Percentiles rank a stretch among this genome's conserved stretches.
phyloP scores from a whole-genome alignment of 2,329 filamentous ascomycete species.

The Allantophomopsis cytisporea region DNA sequence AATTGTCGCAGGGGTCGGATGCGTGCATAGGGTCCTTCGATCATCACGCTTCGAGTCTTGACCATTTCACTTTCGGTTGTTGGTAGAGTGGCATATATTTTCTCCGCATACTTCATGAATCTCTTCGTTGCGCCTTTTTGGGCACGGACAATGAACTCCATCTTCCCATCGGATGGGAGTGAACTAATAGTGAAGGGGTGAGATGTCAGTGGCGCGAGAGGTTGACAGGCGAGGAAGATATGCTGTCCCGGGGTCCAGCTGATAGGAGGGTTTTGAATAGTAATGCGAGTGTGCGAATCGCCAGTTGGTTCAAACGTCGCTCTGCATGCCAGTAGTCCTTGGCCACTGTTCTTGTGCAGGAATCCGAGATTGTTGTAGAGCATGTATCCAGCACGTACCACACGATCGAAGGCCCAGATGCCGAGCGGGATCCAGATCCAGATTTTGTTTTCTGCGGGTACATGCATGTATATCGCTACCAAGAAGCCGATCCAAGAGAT shows the following conservation, averaged over 20 bases:
- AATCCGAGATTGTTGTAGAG: conserved; percentile 25
- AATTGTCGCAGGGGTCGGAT: conserved; percentile 40
- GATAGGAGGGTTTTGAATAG: conserved; percentile 37
- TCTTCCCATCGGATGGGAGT: conserved; percentile 35
- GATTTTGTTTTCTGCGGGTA: conserved; percentile 24
- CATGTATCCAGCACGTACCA: conserved; percentile 20
- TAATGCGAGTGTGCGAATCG: conserved; percentile 40
- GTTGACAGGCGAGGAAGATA: conserved; percentile 43
- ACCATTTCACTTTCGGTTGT: conserved; percentile 5
- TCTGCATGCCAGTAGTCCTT: conserved; percentile 22
- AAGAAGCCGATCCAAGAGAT: conserved; percentile 34
- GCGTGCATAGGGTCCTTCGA: conserved; percentile 39
- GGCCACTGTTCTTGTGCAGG: conserved; percentile 19
- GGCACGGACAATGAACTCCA: conserved; percentile 42
- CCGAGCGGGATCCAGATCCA: conserved; percentile 32
- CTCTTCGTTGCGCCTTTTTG: conserved; percentile 36
- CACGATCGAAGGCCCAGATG: conserved; percentile 29
- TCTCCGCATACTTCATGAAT: conserved; percentile 35
- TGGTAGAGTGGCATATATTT: conserved; percentile 15
- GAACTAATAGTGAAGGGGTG: conserved; percentile 53
- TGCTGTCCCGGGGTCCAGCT: conserved; percentile 50
- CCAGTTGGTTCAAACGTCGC: conserved; percentile 34
- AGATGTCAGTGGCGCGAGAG: conserved; percentile 40
- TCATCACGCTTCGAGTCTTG: conserved; percentile 23
- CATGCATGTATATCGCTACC: conserved; percentile 31